Evolutionary conservation across 306 rosid genomes (phyloP), one percentile per base, ranked within the genome.

Genomic region (Sechiopsis laciniata): DNA sequence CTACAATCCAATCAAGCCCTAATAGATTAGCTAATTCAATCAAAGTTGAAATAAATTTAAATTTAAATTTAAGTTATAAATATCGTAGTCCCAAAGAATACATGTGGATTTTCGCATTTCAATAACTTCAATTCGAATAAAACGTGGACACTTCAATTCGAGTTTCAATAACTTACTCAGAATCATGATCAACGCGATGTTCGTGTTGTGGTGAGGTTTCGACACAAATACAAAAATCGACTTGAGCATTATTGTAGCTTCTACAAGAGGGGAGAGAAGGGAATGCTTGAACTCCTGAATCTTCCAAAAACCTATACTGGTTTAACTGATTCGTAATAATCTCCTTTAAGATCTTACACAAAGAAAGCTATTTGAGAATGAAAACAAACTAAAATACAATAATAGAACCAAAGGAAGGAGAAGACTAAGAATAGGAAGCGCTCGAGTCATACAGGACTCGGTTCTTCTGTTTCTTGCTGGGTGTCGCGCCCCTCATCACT

Each of bases 401-500:
- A 46, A 46, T 46, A 17, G 71, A 65, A 10, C 54, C 54, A 17
- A 14, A 42, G 32, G 53, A 10, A 10, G 71, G 51, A 32, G 66
- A 24, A n/a, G 14, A 37, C 9, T 16, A 52, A 32, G 60, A 32
- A 52, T 53, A 2, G 2, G n/a, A 35, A 0, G 75, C 16, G 75
- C 9, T 10, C n/a, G 75, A 40, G 76, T 85, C 84, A 92, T 78
- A 83, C 80, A 65, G 89, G 85, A 75, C 85, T 24, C 35, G 91
- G 89, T 50, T 85, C 55, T 76, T 86, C 87, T 67, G 81, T 79
- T 73, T 69, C 88, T 74, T 64, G 80, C 68, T 65, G 83, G 4
- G 63, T 48, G 52, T 80, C 86, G 21, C 71, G 80, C 63, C 80
- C 91, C 63, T 75, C 84, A 26, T 81, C 83, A 64, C 75, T 75